phyloP scores from a whole-genome alignment of 2,329 filamentous ascomycete species.

The Fusarium sp. region DNA sequence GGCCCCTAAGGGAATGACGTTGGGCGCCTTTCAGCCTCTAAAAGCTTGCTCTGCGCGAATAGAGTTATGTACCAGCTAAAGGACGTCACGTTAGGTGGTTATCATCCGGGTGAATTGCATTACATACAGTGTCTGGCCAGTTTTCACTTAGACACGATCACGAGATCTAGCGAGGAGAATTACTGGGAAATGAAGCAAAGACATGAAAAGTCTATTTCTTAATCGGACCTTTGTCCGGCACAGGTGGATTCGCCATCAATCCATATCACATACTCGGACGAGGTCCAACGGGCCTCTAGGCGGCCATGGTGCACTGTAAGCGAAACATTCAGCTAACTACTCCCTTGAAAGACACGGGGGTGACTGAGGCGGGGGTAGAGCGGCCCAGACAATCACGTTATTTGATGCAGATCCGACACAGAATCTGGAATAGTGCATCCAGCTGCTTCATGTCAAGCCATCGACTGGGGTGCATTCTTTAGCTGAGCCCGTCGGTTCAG shows the following conservation, averaged over 20 bases:
- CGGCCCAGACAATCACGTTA: not conserved
- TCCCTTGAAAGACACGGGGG: constrained; percentile 8
- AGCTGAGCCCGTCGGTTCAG: not conserved
- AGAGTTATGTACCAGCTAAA: constrained; percentile 5
- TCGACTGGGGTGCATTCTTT: not conserved
- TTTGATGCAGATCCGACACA: constrained; percentile 11
- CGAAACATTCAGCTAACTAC: constrained; percentile 2
- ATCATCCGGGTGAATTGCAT: not conserved
- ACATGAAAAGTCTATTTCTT: not conserved
- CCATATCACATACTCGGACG: not conserved
- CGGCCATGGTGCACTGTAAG: not conserved
- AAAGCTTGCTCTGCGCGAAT: not conserved
- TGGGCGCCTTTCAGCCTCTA: constrained; percentile 1
- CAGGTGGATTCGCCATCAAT: constrained; percentile 3
- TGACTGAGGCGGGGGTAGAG: not conserved
- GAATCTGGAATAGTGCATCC: constrained; percentile 8
- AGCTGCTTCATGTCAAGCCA: constrained; percentile 14
- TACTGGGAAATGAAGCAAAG: not conserved
- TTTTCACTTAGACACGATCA: constrained; percentile 10
- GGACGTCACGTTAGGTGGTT: constrained; percentile 12
- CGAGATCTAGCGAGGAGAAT: not conserved
- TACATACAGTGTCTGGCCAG: not conserved
- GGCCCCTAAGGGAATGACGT: constrained; percentile 5
- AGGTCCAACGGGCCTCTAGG: not conserved
- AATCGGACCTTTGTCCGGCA: not conserved